Evolutionary conservation across 352 stramenopile genomes (phyloP).

Genomic region (Phytophthora cryptogea): DNA sequence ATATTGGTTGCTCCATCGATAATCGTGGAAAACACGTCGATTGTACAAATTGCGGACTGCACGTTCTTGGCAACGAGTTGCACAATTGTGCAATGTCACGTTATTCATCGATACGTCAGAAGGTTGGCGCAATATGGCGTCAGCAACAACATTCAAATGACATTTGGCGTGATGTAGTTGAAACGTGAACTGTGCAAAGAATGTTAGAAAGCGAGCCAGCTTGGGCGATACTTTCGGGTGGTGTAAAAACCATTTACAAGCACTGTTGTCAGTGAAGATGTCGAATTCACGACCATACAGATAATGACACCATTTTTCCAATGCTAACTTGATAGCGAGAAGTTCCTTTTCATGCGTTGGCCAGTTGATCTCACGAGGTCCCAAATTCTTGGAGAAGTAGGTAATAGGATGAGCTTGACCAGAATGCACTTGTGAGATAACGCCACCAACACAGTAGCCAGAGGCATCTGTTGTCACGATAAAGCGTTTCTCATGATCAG

Average conservation of each 20-base stretch:
- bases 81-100: no score
- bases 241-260: conserved; percentile 4
- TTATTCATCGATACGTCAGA: no score
- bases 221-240: conserved; percentile 10
- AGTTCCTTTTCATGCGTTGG: conserved; percentile 24
- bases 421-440: conserved; percentile 1
- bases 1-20: no score
- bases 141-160: neutral
- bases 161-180: conserved; percentile 4
- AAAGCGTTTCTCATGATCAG: no score
- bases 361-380: conserved; percentile 15
- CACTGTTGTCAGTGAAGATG: conserved; percentile 8
- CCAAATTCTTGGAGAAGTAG: conserved; percentile 14
- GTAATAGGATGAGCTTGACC: conserved; percentile 18
- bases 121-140: neutral
- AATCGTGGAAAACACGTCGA: no score
- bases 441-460: conserved; percentile 14
- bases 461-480: conserved; percentile 20
- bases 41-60: no score
- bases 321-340: conserved; percentile 20
- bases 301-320: conserved; percentile 21
- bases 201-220: neutral
- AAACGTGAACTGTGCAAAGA: conserved; percentile 6
- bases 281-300: conserved; percentile 13
- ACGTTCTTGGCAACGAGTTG: no score